Evolutionary conservation across 768 basidiomycete genomes (phyloP).

Genomic region (Suillus cothurnatus): DNA sequence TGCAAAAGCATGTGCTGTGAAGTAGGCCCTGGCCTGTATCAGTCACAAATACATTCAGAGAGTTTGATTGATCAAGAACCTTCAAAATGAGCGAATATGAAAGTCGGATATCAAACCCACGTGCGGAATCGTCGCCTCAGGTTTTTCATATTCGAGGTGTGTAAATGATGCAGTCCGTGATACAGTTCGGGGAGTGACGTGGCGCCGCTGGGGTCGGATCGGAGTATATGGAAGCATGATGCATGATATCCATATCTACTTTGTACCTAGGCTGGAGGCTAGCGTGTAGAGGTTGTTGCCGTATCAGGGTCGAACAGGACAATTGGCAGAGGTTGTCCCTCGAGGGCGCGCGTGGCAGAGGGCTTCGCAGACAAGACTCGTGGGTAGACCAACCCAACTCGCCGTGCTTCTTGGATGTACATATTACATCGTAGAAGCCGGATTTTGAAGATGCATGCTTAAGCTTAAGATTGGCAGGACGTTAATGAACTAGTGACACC

Average conservation of each 20-base stretch:
- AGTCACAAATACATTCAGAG: neutral
- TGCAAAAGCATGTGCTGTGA: neutral
- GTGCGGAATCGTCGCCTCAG: neutral
- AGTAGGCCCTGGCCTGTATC: neutral
- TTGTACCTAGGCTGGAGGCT: neutral
- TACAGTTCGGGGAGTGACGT: neutral
- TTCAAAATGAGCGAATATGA: neutral
- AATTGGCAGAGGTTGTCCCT: neutral
- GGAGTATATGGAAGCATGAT: neutral
- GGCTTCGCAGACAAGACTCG: neutral
- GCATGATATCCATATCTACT: neutral
- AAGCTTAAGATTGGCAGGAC: neutral
- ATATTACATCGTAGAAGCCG: neutral
- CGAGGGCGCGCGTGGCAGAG: neutral
- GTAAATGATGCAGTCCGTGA: neutral
- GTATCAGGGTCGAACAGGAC: neutral
- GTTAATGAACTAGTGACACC: neutral
- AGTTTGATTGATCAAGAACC: neutral
- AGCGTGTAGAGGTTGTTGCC: neutral
- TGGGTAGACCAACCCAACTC: neutral
- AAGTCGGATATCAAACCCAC: neutral
- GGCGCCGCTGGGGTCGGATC: constrained; percentile 4
- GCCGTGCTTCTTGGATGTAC: neutral
- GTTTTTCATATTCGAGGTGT: neutral
- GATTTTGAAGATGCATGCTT: neutral